Base-by-base conservation (phyloP, 1,284 basidiomycete species). In the Ganoderma multipileum region DNA sequence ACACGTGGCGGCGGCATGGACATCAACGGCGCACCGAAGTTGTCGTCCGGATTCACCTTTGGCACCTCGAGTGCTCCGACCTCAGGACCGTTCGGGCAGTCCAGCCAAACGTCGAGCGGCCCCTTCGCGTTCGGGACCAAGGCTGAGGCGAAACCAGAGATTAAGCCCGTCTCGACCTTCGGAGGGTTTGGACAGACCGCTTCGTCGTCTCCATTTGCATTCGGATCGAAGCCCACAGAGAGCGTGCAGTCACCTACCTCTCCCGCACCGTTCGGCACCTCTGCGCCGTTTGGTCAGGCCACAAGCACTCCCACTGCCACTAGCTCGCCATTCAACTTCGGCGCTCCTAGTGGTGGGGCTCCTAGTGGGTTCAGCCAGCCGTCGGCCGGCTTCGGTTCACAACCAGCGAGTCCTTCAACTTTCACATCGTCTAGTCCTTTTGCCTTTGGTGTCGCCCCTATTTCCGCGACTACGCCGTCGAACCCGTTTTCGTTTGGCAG, bases 401-500 rank as follows among this genome's bases (percentile, higher is more conserved):
- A 75, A 12, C 75, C 79, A 6, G 74, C 71, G 6, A 78, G 77
- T 64, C 77, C 77, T 9, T 77, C 75, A 20, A 77, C 77, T 8
- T 79, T 79, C 63, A 72, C 47, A n/a, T 68, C 76, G 1, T 44
- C 44, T 33, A 63, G 74, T 7, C 66, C 75, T 33, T 79, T 76
- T 64, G 50, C 66, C 60, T 80, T 80, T 61, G 70, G 70, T 16
- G 44, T 62, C 3, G 73, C 75, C 5, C 73, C 74, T 41, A 75
- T 79, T 11, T 77, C 76, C 1, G 64, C 79, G 2, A 74, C 76
- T 14, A 73, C 75, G 2, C 76, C 79, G 6, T 76, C 75, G 54
- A 78, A 78, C 66, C 75, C 76, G 26, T 81, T 81, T 71, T 68
- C 68, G 44, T 81, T 78, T 64, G 74, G 72, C 16, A 80, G 78